Conservation (phyloP, 352 stramenopile species). For the Proteromonas lacertae region DNA sequence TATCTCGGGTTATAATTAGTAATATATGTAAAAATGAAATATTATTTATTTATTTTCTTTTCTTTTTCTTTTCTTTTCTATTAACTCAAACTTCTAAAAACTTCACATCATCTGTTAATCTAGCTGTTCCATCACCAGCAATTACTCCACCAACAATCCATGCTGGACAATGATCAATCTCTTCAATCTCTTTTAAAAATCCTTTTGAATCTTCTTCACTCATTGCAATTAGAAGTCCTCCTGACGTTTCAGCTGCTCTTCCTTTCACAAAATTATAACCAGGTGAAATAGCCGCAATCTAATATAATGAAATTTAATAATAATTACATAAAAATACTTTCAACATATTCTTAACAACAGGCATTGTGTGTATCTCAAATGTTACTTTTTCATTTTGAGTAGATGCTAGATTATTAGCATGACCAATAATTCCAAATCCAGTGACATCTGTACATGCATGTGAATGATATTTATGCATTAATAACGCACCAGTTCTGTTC, state of each 20-base stretch:
- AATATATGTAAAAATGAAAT: too few species aligned
- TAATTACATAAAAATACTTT: too few species aligned
- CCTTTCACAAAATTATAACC: background rate
- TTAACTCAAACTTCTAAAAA: too few species aligned
- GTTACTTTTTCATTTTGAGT: background rate
- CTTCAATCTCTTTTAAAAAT: background rate
- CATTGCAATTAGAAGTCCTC: slow-evolving; percentile 1
- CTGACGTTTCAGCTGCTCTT: slow-evolving; percentile 1
- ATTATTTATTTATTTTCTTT: too few species aligned
- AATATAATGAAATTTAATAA: too few species aligned
- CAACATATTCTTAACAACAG: background rate
- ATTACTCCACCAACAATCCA: too few species aligned
- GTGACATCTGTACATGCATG: slow-evolving; percentile 7
- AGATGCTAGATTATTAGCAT: slow-evolving; percentile 6
- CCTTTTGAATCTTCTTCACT: background rate
- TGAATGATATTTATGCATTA: background rate
- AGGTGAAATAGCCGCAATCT: background rate
- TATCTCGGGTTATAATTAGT: too few species aligned
- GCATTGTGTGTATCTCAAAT: background rate
- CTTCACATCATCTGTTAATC: too few species aligned
- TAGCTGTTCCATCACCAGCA: too few species aligned
- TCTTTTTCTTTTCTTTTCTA: too few species aligned
- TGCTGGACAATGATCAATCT: too few species aligned
- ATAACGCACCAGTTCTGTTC: background rate
- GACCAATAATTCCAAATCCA: slow-evolving; percentile 9